Conservation (phyloP, 75 land plant genomes). For the Adiantum capillusveneris region DNA sequence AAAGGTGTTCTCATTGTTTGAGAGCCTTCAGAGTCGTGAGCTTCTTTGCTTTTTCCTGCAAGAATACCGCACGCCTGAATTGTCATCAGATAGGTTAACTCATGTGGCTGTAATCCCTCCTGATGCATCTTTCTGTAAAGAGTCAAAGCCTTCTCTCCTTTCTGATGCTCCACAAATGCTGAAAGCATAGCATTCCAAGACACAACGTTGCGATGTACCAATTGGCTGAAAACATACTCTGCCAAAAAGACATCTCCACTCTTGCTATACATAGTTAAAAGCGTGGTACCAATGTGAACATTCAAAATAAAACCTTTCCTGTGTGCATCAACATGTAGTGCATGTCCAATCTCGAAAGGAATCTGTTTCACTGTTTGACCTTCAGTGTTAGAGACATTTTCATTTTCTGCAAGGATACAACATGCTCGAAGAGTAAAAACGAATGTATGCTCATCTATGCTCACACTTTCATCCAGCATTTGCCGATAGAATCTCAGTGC, state of each 20-base stretch:
- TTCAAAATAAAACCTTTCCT: slow-evolving; percentile 9
- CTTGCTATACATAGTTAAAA: slow-evolving; percentile 40
- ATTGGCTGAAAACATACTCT: slow-evolving; percentile 16
- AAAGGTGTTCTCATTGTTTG: neutral
- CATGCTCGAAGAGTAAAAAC: slow-evolving; percentile 1
- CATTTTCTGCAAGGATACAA: neutral
- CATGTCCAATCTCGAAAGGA: neutral
- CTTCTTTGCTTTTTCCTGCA: too few relatives aligned
- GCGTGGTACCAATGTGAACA: slow-evolving; percentile 17
- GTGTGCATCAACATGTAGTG: slow-evolving; percentile 18
- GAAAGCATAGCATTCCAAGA: slow-evolving; percentile 44
- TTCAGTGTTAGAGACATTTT: neutral
- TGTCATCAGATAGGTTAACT: slow-evolving; percentile 20
- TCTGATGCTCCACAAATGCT: slow-evolving; percentile 20
- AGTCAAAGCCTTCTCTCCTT: slow-evolving; percentile 21
- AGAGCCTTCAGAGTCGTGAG: too few relatives aligned
- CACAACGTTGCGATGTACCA: slow-evolving; percentile 14
- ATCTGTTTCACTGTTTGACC: neutral
- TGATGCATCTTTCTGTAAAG: slow-evolving; percentile 25
- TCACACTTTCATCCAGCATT: slow-evolving; percentile 11
- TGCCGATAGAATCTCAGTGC: slow-evolving; percentile 7
- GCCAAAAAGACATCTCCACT: slow-evolving; percentile 36
- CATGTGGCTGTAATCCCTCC: slow-evolving; percentile 8
- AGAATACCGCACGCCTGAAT: slow-evolving; percentile 22
- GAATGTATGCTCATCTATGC: slow-evolving; percentile 1